Conservation (phyloP, 176 grass and related monocot species). For the Carex scoparia region DNA sequence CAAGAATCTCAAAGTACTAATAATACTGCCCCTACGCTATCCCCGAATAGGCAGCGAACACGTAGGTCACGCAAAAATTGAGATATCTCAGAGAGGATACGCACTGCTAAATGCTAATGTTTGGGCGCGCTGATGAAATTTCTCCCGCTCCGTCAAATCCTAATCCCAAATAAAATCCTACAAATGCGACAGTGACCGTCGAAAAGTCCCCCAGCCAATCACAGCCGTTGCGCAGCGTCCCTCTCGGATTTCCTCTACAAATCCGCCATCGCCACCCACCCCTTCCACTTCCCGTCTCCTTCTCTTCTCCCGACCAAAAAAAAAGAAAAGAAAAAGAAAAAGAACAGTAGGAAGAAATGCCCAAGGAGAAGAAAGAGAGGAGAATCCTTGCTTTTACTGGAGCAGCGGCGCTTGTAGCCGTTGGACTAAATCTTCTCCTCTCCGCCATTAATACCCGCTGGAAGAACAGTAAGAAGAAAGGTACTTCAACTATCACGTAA, state of each 20-base stretch:
- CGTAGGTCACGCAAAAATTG: no score
- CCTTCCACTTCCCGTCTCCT: background rate
- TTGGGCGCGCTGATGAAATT: constrained; percentile 21
- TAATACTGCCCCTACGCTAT: no score
- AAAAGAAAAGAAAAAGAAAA: background rate
- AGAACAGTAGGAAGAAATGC: constrained; percentile 29
- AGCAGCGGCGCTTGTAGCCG: constrained; percentile 62
- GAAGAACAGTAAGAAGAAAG: constrained; percentile 48
- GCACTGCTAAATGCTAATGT: background rate
- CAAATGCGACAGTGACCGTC: background rate
- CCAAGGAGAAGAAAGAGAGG: constrained; percentile 41
- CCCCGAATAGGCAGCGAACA: no score
- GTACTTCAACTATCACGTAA: constrained; percentile 23
- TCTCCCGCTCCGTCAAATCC: constrained; percentile 16
- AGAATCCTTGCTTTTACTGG: constrained; percentile 46
- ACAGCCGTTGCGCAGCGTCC: constrained; percentile 12
- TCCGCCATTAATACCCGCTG: constrained; percentile 60
- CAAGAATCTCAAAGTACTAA: no score
- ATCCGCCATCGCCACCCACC: constrained; percentile 21
- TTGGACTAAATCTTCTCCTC: constrained; percentile 78
- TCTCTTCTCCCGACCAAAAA: background rate
- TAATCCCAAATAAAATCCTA: constrained; percentile 21
- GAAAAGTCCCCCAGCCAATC: background rate
- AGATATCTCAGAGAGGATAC: no score
- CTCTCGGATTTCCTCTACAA: constrained; percentile 28